Evolutionary conservation across 1,139 yeast genomes (phyloP).

Genomic region (Yamadazyma sp.): DNA sequence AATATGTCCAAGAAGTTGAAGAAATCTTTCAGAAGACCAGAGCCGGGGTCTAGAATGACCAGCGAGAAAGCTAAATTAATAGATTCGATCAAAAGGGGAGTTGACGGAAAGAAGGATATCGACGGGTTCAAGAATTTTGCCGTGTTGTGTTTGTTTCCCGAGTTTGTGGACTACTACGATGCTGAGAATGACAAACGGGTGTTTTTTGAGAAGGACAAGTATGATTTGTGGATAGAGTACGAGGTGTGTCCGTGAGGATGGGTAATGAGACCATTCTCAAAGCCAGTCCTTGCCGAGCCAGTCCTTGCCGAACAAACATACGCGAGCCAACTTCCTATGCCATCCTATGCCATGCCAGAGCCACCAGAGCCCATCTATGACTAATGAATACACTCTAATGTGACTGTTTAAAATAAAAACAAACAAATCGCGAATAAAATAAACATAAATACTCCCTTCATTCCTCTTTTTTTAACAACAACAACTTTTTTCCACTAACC

Average conservation of each 20-base stretch:
- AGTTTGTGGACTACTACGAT: constrained; percentile 70
- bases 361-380: no score
- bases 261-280: not conserved
- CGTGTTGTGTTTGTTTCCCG: constrained; percentile 67
- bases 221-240: constrained; percentile 70
- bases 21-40: constrained; percentile 68
- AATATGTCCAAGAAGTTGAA: constrained; percentile 56
- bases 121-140: constrained; percentile 71
- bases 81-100: constrained; percentile 77
- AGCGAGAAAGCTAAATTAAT: constrained; percentile 55
- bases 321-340: no score
- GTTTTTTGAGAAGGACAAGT: constrained; percentile 51
- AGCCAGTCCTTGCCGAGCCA: constrained; percentile 1
- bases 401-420: constrained; percentile 9
- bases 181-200: constrained; percentile 58
- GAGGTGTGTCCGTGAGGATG: constrained; percentile 64
- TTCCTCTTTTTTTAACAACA: constrained; percentile 3
- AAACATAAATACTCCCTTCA: constrained; percentile 7
- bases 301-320: not conserved
- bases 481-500: constrained; percentile 5
- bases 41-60: constrained; percentile 62
- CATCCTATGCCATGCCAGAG: no score
- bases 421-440: constrained; percentile 11
- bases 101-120: constrained; percentile 73
- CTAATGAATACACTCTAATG: not conserved